Percentiles rank a stretch among this genome's conserved stretches.
Evolutionary conservation across 306 rosid species (phyloP).

Genomic region (Ochetophila trinervis): DNA sequence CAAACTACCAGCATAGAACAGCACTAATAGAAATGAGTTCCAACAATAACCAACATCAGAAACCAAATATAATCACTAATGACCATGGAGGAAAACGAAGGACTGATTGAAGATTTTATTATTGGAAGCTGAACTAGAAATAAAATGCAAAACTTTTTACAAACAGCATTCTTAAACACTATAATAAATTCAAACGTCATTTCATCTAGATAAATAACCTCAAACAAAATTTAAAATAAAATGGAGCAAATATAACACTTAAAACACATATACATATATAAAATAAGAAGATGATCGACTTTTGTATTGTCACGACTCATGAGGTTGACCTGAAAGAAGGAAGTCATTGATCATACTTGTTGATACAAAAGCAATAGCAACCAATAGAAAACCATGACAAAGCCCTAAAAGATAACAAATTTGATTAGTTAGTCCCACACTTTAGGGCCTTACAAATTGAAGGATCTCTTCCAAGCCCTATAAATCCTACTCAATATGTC

Average conservation of each 20-base stretch:
- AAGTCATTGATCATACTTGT: constrained; percentile 85
- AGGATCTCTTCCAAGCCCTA: constrained; percentile 45
- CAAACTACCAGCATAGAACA: constrained; percentile 65
- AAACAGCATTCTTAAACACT: too few relatives aligned
- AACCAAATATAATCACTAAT: neutral
- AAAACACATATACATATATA: neutral
- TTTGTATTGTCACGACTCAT: neutral
- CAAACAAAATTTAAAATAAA: neutral
- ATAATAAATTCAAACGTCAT: too few relatives aligned
- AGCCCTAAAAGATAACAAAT: constrained; percentile 53
- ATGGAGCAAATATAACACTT: neutral
- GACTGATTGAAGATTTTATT: neutral
- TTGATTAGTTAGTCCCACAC: constrained; percentile 18
- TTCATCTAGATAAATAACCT: too few relatives aligned
- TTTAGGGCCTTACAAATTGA: constrained; percentile 37
- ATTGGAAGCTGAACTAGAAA: too few relatives aligned
- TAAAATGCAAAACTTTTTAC: too few relatives aligned
- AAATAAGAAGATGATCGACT: neutral
- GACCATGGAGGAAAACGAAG: neutral
- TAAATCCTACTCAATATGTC: constrained; percentile 2
- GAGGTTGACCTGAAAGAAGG: constrained; percentile 79
- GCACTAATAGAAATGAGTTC: constrained; percentile 24
- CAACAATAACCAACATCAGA: neutral
- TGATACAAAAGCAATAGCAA: constrained; percentile 93
- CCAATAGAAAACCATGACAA: too few relatives aligned